Evolutionary conservation across 2,329 filamentous ascomycete genomes (phyloP), one percentile per base, ranked within the genome.

Genomic region (Aspergillus terreus): DNA sequence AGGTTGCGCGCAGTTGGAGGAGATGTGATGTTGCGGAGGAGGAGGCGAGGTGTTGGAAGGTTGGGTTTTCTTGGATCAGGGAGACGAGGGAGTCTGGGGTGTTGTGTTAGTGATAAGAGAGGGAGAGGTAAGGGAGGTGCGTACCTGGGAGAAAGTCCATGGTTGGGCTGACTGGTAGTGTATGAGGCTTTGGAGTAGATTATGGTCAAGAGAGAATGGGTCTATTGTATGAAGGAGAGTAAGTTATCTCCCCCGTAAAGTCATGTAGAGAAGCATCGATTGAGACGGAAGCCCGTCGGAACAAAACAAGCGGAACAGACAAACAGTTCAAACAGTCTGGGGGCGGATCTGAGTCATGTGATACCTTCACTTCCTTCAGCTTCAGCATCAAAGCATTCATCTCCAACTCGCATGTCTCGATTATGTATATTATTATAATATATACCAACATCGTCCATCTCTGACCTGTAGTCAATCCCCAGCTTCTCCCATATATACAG

Each of bases 21-120:
- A 59, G 43, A n/a, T 56, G 52, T 10, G 56, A 46, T 30, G 52
- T 45, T 23, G 57, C 17, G 14, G 54, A 50, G 35, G 58, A 55
- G n/a, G 52, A 49, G 42, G 56, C 35, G 17, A 60, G 14, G 38
- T 58, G 52, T 49, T 60, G 56, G 38, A 58, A 25, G 4, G 45
- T 44, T 12, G 54, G 56, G 32, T 57, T 57, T 42, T 52, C 46
- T 43, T 54, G 53, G 25, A 59, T 47, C 12, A 59, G 44, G 12
- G 53, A 49, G 36, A 47, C 27, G 17, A 59, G 40, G 36, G 56
- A 56, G 45, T 52, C 57, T 59, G 32, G 23, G 21, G 9, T 15
- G n/a, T 15, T n/a, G n/a, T 35, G 44, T 45, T 19, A 43, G 46
- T 52, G 17, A 27, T 36, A 23, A n/a, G 4, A 4, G n/a, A 19